These are phyloP conservation scores for Paratinospora sagittata DNA, from an alignment of 164 flowering plant species.

Conservation along the genomic window DNA sequence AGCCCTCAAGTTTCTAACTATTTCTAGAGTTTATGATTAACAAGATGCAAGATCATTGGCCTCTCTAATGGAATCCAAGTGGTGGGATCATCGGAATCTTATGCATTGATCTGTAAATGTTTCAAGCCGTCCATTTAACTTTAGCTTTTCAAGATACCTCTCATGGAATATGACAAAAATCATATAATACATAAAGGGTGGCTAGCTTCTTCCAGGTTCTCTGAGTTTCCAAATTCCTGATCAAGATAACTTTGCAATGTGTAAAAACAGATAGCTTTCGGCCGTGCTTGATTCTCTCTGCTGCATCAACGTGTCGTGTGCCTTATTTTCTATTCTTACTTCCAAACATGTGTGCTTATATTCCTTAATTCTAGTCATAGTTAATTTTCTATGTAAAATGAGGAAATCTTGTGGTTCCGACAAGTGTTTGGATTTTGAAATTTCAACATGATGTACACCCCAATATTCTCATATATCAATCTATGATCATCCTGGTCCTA, in stretches of 20 bases:
- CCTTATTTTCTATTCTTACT: no score
- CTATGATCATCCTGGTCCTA: no score
- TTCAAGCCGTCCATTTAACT: not conserved
- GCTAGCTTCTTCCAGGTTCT: not conserved
- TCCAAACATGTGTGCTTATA: not conserved
- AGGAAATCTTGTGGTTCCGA: not conserved
- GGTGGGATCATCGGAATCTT: not conserved
- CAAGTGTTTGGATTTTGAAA: no score
- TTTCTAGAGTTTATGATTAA: not conserved
- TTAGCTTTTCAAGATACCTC: constrained; percentile 3
- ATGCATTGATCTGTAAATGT: not conserved
- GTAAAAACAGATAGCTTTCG: constrained; percentile 1
- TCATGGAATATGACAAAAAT: not conserved
- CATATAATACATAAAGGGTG: constrained; percentile 1
- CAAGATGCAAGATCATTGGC: constrained; percentile 1
- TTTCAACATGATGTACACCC: no score
- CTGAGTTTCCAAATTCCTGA: constrained; percentile 3
- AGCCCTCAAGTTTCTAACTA: not conserved
- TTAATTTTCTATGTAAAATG: not conserved
- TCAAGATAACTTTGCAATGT: constrained; percentile 3
- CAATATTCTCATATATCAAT: no score
- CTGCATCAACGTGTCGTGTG: not conserved
- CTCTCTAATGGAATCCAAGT: not conserved
- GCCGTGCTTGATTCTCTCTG: not conserved
- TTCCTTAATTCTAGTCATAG: constrained; percentile 3